These are phyloP conservation scores for Tolypocladium ovalisporum DNA, from an alignment of 2,329 filamentous ascomycete species.

Conservation along the genomic window DNA sequence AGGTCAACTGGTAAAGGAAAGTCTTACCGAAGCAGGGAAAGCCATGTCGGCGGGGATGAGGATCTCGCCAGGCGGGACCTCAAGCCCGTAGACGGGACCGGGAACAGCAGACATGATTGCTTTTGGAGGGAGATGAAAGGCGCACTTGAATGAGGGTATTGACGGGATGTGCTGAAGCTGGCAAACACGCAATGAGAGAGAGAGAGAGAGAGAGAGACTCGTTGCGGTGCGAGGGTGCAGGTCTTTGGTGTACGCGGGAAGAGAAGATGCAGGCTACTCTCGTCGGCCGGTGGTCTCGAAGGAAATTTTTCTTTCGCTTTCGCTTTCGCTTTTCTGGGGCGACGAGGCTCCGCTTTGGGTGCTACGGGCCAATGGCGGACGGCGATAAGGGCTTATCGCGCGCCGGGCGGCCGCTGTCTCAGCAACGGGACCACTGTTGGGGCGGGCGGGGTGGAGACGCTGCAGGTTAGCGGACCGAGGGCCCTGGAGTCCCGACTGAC, in stretches of 20 bases:
- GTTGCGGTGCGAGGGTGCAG: neutral
- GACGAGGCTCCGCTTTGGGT: constrained; percentile 5
- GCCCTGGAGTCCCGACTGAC: too few relatives aligned
- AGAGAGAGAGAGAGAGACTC: too few relatives aligned
- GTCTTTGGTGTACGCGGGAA: neutral
- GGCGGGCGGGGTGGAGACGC: neutral
- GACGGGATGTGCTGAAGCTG: neutral
- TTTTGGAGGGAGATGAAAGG: neutral
- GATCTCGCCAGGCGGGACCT: constrained; percentile 76
- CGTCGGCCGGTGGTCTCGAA: neutral
- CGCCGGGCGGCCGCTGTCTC: constrained; percentile 18
- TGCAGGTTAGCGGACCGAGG: neutral
- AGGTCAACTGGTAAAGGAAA: neutral
- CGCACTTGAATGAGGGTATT: neutral
- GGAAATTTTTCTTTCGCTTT: constrained; percentile 17
- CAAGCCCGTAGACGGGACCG: constrained; percentile 83
- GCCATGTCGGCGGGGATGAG: constrained; percentile 70
- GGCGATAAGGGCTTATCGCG: constrained; percentile 21
- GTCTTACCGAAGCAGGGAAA: constrained; percentile 73
- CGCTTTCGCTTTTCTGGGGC: constrained; percentile 2
- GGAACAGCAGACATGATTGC: constrained; percentile 45
- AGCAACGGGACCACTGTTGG: constrained; percentile 12
- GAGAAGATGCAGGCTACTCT: neutral
- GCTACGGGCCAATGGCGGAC: constrained; percentile 12
- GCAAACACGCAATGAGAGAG: neutral